Evolutionary conservation across 768 basidiomycete genomes (phyloP).

Genomic region (Leucosporidium scottii): DNA sequence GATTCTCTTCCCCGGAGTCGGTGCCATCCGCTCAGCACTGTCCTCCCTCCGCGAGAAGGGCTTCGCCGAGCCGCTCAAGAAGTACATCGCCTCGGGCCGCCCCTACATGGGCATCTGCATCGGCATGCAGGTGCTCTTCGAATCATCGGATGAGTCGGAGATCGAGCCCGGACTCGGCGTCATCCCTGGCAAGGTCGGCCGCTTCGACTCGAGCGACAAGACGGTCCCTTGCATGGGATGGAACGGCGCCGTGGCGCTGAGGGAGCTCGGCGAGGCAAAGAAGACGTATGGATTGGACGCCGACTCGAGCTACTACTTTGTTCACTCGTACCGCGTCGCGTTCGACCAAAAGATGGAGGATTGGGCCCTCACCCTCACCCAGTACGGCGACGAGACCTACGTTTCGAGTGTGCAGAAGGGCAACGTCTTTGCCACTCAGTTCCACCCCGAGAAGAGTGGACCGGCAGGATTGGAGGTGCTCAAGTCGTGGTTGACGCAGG

Average conservation of each 20-base stretch:
- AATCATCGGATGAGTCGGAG: constrained; percentile 72
- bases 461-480: constrained; percentile 73
- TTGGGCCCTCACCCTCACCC: constrained; percentile 79
- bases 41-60: constrained; percentile 63
- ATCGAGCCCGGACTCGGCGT: constrained; percentile 64
- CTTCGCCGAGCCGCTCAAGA: constrained; percentile 67
- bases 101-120: constrained; percentile 94
- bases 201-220: constrained; percentile 56
- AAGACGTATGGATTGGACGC: constrained; percentile 46
- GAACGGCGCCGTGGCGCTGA: constrained; percentile 51
- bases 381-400: constrained; percentile 91
- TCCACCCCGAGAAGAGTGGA: constrained; percentile 98
- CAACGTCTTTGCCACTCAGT: constrained; percentile 88
- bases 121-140: constrained; percentile 93
- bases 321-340: constrained; percentile 85
- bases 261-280: constrained; percentile 50
- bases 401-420: constrained; percentile 71
- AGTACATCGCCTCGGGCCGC: constrained; percentile 75
- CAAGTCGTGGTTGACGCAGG: constrained; percentile 59
- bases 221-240: constrained; percentile 97
- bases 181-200: constrained; percentile 75
- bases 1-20: constrained; percentile 95
- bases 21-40: constrained; percentile 83
- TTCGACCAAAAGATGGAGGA: constrained; percentile 59
- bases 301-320: constrained; percentile 81